A percentile compares a stretch with the other conserved stretches of the same genome.
Conservation (phyloP, 2,329 filamentous ascomycete species). For the Ceratocystis harringtonii region DNA sequence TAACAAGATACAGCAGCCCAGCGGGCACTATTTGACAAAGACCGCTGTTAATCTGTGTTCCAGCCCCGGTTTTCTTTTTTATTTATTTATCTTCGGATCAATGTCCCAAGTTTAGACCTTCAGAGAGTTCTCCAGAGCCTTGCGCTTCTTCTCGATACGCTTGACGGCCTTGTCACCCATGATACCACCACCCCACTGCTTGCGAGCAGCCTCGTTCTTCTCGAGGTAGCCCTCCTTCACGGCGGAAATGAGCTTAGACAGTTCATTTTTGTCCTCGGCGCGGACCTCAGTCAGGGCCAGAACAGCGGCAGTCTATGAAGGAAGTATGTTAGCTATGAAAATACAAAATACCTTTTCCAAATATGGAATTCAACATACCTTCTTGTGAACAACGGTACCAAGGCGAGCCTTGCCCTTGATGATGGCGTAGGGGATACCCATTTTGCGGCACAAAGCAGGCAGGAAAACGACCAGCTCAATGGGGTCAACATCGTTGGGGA, state of each 20-base stretch:
- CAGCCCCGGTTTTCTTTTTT: constrained; percentile 16
- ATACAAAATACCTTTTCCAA: not conserved
- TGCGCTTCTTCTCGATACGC: constrained; percentile 69
- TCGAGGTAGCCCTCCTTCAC: constrained; percentile 97
- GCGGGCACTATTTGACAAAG: constrained; percentile 12
- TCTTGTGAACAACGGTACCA: constrained; percentile 99
- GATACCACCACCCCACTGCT: constrained; percentile 98
- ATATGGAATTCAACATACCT: constrained; percentile 40
- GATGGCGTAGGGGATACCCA: constrained; percentile 98
- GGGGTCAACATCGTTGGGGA: constrained; percentile 98
- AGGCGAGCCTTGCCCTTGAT: constrained; percentile 99
- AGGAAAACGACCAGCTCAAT: constrained; percentile 99
- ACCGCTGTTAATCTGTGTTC: constrained; percentile 13
- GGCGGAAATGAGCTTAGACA: constrained; percentile 87
- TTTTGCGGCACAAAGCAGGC: constrained; percentile 98
- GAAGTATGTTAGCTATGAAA: constrained; percentile 22
- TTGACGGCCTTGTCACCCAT: constrained; percentile 90
- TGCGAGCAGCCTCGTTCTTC: constrained; percentile 81
- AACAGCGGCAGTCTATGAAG: constrained; percentile 73
- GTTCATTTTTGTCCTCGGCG: constrained; percentile 94
- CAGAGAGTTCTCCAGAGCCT: constrained; percentile 85
- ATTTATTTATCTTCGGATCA: constrained; percentile 7
- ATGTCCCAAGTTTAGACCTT: constrained; percentile 60
- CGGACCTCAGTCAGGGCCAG: constrained; percentile 93
- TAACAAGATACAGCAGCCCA: constrained; percentile 9